These are phyloP conservation scores for Corynascus novoguineensis DNA, from an alignment of 495 filamentous ascomycete species.

Conservation along the genomic window DNA sequence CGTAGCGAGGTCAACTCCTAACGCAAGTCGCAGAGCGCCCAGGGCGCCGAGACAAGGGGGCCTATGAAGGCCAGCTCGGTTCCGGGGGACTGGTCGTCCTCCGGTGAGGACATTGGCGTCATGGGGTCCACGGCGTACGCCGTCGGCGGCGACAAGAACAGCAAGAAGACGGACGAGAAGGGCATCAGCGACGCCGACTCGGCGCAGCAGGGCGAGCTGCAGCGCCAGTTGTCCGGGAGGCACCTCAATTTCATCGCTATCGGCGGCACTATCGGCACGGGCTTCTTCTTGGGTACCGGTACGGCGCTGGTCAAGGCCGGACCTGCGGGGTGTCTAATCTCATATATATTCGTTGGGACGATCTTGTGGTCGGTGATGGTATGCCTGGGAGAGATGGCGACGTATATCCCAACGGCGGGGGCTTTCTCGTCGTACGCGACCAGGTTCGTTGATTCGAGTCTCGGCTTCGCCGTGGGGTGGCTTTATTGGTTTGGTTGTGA, in stretches of 20 bases:
- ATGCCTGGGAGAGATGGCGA: constrained; percentile 63
- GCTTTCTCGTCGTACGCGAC: constrained; percentile 70
- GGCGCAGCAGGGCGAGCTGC: constrained; percentile 21
- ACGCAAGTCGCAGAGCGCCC: neutral
- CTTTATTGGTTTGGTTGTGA: constrained; percentile 46
- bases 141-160: constrained; percentile 6
- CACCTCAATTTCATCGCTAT: constrained; percentile 58
- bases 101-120: constrained; percentile 3
- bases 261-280: constrained; percentile 73
- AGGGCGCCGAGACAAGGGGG: constrained; percentile 3
- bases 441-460: constrained; percentile 63
- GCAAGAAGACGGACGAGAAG: neutral
- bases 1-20: neutral
- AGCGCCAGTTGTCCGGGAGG: constrained; percentile 36
- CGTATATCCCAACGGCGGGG: constrained; percentile 68
- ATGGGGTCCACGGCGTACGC: neutral
- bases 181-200: constrained; percentile 13
- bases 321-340: constrained; percentile 61
- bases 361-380: constrained; percentile 58
- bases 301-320: constrained; percentile 56
- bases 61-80: neutral
- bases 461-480: constrained; percentile 79
- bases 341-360: constrained; percentile 62
- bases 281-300: constrained; percentile 68
- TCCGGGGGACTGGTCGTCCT: constrained; percentile 10